Evolutionary conservation across 768 basidiomycete genomes (phyloP).

Genomic region (Boletus rubropictus): DNA sequence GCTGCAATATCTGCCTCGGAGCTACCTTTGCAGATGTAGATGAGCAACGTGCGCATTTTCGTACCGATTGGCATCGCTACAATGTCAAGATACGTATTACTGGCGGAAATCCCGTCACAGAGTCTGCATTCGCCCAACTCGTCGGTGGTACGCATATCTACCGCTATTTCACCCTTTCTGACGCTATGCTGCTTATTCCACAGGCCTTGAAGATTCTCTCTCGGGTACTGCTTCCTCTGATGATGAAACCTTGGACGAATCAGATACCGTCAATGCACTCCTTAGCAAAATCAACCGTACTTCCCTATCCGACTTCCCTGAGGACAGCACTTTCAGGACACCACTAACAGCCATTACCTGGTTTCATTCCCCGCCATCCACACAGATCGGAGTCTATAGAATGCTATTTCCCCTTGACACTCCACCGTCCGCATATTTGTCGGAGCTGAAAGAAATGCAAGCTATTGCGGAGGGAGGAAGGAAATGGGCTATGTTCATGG

Average conservation of each 20-base stretch:
- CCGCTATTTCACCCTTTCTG: background rate
- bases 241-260: conserved; percentile 49
- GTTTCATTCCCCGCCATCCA: conserved; percentile 84
- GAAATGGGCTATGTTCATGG: conserved; percentile 93
- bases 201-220: conserved; percentile 79
- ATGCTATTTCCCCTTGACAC: conserved; percentile 55
- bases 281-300: conserved; percentile 53
- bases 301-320: conserved; percentile 44
- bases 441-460: conserved; percentile 65
- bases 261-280: conserved; percentile 62
- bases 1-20: conserved; percentile 71
- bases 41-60: conserved; percentile 81
- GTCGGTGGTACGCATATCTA: conserved; percentile 60
- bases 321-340: conserved; percentile 31
- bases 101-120: conserved; percentile 58
- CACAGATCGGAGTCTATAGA: conserved; percentile 86
- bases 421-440: conserved; percentile 44
- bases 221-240: conserved; percentile 85
- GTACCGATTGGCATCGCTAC: conserved; percentile 97
- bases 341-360: conserved; percentile 73
- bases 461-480: conserved; percentile 47
- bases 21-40: conserved; percentile 66
- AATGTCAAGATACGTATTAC: conserved; percentile 81
- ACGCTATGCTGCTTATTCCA: background rate
- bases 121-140: conserved; percentile 67